Percentiles rank a stretch among this genome's conserved stretches.
Evolutionary conservation across 1,284 basidiomycete genomes (phyloP).

Genomic region (Cutaneotrichosporon sp.): DNA sequence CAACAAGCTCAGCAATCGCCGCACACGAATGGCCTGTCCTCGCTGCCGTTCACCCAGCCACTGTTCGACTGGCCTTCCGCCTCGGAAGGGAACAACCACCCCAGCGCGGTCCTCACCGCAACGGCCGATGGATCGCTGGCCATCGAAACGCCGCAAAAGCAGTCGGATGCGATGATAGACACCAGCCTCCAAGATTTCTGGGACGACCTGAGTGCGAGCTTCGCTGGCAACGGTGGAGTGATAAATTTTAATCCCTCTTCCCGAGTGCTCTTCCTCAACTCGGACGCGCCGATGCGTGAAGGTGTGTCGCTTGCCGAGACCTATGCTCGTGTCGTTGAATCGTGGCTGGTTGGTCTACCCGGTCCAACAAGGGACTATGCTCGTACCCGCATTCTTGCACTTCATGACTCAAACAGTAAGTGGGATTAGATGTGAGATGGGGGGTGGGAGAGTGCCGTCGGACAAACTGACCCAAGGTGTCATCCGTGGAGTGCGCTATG

Average conservation of each 20-base stretch:
- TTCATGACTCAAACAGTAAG: conserved; percentile 27
- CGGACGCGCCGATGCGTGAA: conserved; percentile 22
- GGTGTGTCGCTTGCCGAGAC: conserved; percentile 31
- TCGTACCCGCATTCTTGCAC: conserved; percentile 22
- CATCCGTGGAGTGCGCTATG: conserved; percentile 26
- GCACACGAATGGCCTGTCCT: too few relatives aligned
- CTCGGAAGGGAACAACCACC: not conserved
- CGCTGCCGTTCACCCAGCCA: not conserved
- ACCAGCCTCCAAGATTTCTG: conserved; percentile 14
- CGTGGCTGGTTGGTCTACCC: conserved; percentile 31
- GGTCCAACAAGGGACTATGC: conserved; percentile 25
- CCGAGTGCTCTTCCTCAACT: conserved; percentile 20
- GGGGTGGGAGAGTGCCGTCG: not conserved
- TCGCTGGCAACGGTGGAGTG: not conserved
- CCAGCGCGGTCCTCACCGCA: conserved; percentile 17
- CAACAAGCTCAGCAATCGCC: too few relatives aligned
- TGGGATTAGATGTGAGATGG: too few relatives aligned
- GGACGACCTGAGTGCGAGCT: conserved; percentile 15
- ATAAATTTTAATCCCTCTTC: conserved; percentile 3
- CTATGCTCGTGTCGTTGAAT: conserved; percentile 30
- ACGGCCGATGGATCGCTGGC: conserved; percentile 15
- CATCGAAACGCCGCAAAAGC: conserved; percentile 9
- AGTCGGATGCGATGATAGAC: conserved; percentile 5
- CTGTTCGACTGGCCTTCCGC: conserved; percentile 7
- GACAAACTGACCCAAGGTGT: conserved; percentile 14